Evolutionary conservation across 768 basidiomycete genomes (phyloP).

Genomic region (Collybia nuda): DNA sequence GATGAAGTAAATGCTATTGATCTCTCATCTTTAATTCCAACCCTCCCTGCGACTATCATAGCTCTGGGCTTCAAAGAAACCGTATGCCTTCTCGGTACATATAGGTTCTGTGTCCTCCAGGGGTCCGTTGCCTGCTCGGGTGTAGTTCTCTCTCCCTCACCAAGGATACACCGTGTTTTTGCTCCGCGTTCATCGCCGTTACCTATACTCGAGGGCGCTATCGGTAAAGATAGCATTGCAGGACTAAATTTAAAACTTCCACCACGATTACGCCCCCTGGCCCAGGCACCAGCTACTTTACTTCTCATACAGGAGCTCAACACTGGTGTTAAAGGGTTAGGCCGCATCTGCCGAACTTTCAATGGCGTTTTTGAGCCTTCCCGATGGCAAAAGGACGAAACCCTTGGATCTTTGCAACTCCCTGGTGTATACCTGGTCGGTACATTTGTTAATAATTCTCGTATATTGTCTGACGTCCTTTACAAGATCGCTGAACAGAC

Average conservation of each 20-base stretch:
- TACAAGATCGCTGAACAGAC: slow-evolving; percentile 32
- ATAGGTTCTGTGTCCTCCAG: slow-evolving; percentile 57
- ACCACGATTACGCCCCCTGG: slow-evolving; percentile 11
- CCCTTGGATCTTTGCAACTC: slow-evolving; percentile 41
- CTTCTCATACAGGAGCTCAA: slow-evolving; percentile 56
- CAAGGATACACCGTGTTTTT: slow-evolving; percentile 51
- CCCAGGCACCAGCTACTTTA: slow-evolving; percentile 30
- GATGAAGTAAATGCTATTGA: slow-evolving; percentile 34
- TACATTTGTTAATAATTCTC: slow-evolving; percentile 1
- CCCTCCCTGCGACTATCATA: slow-evolving; percentile 31
- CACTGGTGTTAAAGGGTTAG: slow-evolving; percentile 68
- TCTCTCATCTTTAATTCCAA: slow-evolving; percentile 14
- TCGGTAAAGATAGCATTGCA: slow-evolving; percentile 10
- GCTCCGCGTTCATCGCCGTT: slow-evolving; percentile 81
- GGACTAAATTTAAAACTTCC: slow-evolving; percentile 15
- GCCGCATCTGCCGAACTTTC: slow-evolving; percentile 60
- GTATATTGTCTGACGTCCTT: not conserved
- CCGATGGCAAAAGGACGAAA: slow-evolving; percentile 35
- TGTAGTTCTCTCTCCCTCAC: slow-evolving; percentile 42
- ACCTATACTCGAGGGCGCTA: slow-evolving; percentile 41
- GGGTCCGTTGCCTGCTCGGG: slow-evolving; percentile 64
- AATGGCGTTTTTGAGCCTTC: slow-evolving; percentile 61
- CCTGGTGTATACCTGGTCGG: slow-evolving; percentile 50
- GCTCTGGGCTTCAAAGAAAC: slow-evolving; percentile 48
- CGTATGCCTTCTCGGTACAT: slow-evolving; percentile 69